Conservation (phyloP, 306 rosid species). For the Vigna hirtella region DNA sequence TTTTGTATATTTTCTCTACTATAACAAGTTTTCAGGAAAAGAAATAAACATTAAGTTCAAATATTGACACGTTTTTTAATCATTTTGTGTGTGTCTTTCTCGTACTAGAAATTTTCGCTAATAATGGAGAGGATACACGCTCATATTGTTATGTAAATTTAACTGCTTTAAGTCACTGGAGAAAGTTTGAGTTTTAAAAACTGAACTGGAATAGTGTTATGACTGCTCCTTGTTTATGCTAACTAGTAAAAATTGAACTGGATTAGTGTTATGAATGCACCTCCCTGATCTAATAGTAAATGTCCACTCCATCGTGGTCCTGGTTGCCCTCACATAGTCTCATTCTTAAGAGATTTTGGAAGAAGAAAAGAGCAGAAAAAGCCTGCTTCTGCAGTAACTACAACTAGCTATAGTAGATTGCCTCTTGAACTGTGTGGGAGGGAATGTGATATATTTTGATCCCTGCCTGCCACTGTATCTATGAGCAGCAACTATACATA, state of each 20-base stretch:
- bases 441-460: background rate
- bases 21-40: too few species aligned
- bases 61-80: too few species aligned
- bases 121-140: too few species aligned
- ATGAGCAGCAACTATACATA: background rate
- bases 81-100: too few species aligned
- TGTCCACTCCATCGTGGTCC: background rate
- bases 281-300: background rate
- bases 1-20: too few species aligned
- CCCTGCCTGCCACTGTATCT: background rate
- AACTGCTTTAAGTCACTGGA: background rate
- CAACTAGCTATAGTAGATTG: background rate
- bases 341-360: background rate
- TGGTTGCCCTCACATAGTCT: background rate
- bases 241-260: background rate
- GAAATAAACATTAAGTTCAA: too few species aligned
- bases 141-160: too few species aligned
- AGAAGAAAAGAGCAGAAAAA: slow-evolving; percentile 28
- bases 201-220: background rate
- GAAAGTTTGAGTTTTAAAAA: background rate
- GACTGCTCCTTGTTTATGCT: background rate
- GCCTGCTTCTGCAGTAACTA: slow-evolving; percentile 28
- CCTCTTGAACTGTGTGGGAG: background rate
- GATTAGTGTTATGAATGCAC: background rate
- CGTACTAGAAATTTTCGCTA: too few species aligned